A percentile compares a stretch with the other conserved stretches of the same genome.
Conservation (phyloP, 306 rosid genomes). For the Inga leiocalycina region DNA sequence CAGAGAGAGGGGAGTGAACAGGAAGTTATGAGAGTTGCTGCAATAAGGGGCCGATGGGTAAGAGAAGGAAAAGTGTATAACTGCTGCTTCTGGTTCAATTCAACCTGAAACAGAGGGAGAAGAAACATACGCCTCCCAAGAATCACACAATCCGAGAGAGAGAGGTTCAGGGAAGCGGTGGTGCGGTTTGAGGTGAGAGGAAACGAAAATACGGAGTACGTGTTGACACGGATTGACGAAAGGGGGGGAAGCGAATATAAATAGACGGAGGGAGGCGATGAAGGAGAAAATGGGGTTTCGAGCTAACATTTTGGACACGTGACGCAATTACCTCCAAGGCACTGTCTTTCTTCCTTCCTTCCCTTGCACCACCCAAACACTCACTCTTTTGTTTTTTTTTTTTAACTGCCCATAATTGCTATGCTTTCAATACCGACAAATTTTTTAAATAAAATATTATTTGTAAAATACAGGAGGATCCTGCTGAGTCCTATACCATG, state of each 20-base stretch:
- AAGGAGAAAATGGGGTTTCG: not conserved
- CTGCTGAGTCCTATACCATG: not conserved
- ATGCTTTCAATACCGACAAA: not conserved
- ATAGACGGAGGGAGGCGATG: not conserved
- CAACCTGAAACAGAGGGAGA: not conserved
- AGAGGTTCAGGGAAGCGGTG: not conserved
- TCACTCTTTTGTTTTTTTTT: not conserved
- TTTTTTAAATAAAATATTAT: no score
- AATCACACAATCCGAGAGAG: conserved; percentile 13
- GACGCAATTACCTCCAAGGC: not conserved
- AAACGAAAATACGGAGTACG: no score
- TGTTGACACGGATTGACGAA: no score
- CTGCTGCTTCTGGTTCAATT: not conserved
- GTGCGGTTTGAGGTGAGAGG: not conserved
- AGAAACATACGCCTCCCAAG: conserved; percentile 7
- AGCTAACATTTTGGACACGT: not conserved
- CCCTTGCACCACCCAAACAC: not conserved
- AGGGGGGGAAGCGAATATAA: conserved; percentile 5
- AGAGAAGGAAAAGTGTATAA: not conserved
- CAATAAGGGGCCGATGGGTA: no score
- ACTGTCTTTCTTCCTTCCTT: not conserved
- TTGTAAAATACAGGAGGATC: not conserved
- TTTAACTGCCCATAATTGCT: not conserved
- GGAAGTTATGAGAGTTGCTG: no score
- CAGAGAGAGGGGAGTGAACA: no score